Percentiles rank a stretch among this genome's conserved stretches.
Evolutionary conservation across 306 rosid species (phyloP).

Genomic region (Gynostemma pentaphyllum): DNA sequence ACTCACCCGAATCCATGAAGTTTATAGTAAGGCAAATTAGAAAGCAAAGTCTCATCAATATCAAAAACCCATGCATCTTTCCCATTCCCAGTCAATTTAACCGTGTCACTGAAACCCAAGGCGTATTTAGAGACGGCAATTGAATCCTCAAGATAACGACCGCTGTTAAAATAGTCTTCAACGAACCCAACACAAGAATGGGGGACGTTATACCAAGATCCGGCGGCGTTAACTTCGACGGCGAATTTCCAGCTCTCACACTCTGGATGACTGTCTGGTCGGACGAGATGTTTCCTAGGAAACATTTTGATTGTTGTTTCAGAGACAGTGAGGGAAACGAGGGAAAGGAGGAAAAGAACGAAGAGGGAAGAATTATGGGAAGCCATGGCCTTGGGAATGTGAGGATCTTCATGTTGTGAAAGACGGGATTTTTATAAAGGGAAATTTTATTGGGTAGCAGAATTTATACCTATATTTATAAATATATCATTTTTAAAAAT

Average conservation of each 20-base stretch:
- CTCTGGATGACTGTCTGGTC: background rate
- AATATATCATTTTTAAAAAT: too few species aligned
- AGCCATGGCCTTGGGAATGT: background rate
- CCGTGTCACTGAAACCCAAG: conserved; percentile 22
- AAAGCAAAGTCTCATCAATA: conserved; percentile 62
- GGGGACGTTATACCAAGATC: conserved; percentile 34
- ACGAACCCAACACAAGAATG: conserved; percentile 29
- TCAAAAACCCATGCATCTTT: conserved; percentile 81
- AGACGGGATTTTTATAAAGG: too few species aligned
- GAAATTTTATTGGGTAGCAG: too few species aligned
- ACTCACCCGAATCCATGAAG: conserved; percentile 54
- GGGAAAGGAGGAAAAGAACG: background rate
- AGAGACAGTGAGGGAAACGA: background rate
- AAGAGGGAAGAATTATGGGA: background rate
- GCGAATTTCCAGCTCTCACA: conserved; percentile 66
- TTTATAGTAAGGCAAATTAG: conserved; percentile 50
- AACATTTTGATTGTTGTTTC: background rate
- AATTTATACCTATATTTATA: too few species aligned
- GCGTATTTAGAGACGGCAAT: conserved; percentile 22
- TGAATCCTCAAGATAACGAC: conserved; percentile 29
- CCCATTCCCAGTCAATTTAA: conserved; percentile 30
- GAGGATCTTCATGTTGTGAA: background rate
- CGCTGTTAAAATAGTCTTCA: conserved; percentile 43
- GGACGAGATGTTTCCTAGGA: background rate
- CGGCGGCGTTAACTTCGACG: conserved; percentile 70